phyloP scores from a whole-genome alignment of 345 rosid genomes.

The Geranium brycei region DNA sequence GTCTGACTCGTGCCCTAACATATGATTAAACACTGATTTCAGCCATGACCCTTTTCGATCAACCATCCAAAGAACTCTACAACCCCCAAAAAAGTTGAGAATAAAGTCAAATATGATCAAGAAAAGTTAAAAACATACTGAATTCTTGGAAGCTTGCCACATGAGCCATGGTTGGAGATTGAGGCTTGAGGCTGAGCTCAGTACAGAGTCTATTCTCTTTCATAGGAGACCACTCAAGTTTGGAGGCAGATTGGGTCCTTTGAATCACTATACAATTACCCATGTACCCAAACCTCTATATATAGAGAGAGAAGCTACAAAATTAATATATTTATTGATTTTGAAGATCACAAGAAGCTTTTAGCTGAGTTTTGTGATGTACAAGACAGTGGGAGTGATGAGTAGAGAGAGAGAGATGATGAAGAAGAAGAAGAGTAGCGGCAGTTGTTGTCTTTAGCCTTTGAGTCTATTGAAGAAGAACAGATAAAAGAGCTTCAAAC shows the following conservation, averaged over 20 bases:
- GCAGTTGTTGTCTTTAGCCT: neutral
- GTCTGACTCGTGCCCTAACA: too few relatives aligned
- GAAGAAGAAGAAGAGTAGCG: neutral
- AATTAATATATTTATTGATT: neutral
- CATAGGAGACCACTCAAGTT: neutral
- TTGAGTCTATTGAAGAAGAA: conserved; percentile 2
- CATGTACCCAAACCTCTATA: neutral
- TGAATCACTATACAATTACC: neutral
- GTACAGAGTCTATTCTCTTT: neutral
- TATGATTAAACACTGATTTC: too few relatives aligned
- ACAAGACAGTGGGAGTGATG: neutral
- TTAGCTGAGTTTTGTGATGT: neutral
- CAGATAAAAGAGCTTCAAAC: conserved; percentile 6
- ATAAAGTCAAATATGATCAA: too few relatives aligned
- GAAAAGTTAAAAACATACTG: neutral
- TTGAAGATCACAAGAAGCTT: neutral
- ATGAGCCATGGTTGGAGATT: neutral
- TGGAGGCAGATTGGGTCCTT: neutral
- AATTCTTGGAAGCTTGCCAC: neutral
- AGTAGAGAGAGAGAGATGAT: neutral
- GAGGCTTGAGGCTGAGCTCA: neutral
- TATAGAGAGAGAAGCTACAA: too few relatives aligned
- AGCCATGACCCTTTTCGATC: too few relatives aligned
- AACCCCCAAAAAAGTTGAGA: too few relatives aligned
- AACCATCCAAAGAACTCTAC: too few relatives aligned